Base-by-base conservation (phyloP, 306 rosid species). In the Sechiopsis laciniata region DNA sequence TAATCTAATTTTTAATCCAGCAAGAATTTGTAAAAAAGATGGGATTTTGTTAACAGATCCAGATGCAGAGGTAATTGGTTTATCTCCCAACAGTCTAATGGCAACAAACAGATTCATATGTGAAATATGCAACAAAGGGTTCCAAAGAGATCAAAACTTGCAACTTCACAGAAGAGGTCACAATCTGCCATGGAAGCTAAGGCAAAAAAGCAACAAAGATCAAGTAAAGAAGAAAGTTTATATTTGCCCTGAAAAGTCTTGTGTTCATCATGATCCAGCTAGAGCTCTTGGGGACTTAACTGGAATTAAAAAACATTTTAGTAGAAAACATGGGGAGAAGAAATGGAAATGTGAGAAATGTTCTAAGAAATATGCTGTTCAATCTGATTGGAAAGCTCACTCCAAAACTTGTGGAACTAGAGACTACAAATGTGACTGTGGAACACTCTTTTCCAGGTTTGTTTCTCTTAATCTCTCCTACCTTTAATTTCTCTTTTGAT, bases 311-410 rank as follows among this genome's bases (percentile, higher is more conserved):
- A 88, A 85, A 67, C 92, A 88, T 63, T 88, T 80, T 29, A 85
- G 92, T 79, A 76, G 89, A 56, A 88, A 85, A 67, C 92, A 88
- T 32, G 92, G 92, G 1, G 92, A 88, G 79, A 88, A 88, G 74
- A 88, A 88, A 76, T 88, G 92, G 92, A 88, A 85, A 82, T 88
- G 92, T 54, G 89, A 88, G 6, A 88, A 85, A 59, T 88, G 92
- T 55, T 83, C 86, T 0, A 88, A 88, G 86, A 42, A 42, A 42
- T 88, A 88, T 51, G 92, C 92, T 0, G 89, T 88, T 55, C 92
- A 85, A 66, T 88, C 89, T 0, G 89, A 88, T 59, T 88, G 92
- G 92, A 88, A 88, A 77, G 92, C 92, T 60, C 92, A 88, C 78
- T 74, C 83, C n/a, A 88, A 88, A 63, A 88, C 92, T 2, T 88